These are phyloP conservation scores for Jacaranda mimosifolia DNA, from an alignment of 257 asterid species.

Conservation along the genomic window DNA sequence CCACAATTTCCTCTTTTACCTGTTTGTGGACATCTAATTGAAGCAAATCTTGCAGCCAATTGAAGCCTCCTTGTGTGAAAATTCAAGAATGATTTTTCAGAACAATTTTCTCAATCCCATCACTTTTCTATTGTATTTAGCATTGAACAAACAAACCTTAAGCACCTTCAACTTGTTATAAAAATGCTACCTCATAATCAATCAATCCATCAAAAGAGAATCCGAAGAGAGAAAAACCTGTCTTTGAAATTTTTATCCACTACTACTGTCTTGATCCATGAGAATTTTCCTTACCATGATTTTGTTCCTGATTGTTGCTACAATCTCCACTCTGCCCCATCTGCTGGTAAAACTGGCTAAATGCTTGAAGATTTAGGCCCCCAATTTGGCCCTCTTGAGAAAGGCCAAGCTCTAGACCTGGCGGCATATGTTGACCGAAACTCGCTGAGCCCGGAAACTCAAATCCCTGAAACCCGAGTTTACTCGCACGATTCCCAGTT, in stretches of 20 bases:
- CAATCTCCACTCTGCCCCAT: slow-evolving; percentile 55
- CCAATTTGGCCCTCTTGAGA: slow-evolving; percentile 76
- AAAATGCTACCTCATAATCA: neutral
- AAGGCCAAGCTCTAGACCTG: slow-evolving; percentile 86
- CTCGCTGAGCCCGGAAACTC: slow-evolving; percentile 41
- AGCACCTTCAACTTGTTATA: too few relatives aligned
- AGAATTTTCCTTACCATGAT: slow-evolving; percentile 51
- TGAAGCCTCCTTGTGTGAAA: slow-evolving; percentile 9
- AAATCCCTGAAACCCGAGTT: slow-evolving; percentile 45
- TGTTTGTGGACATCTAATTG: slow-evolving; percentile 36
- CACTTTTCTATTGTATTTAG: neutral
- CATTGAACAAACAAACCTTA: neutral
- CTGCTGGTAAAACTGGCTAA: slow-evolving; percentile 67
- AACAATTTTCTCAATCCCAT: slow-evolving; percentile 38
- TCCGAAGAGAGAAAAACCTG: neutral
- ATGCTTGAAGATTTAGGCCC: slow-evolving; percentile 58
- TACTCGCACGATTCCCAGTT: slow-evolving; percentile 30
- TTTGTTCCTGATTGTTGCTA: slow-evolving; percentile 19
- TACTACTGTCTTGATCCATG: slow-evolving; percentile 53
- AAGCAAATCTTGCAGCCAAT: slow-evolving; percentile 36
- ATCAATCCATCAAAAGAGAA: neutral
- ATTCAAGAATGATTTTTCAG: slow-evolving; percentile 21
- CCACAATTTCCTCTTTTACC: slow-evolving; percentile 32
- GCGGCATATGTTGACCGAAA: slow-evolving; percentile 26
- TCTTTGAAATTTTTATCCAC: neutral